Percentiles rank a stretch among this genome's conserved stretches.
These are phyloP conservation scores for Biscutella laevigata DNA, from an alignment of 441 rosid genomes.

Conservation along the genomic window DNA sequence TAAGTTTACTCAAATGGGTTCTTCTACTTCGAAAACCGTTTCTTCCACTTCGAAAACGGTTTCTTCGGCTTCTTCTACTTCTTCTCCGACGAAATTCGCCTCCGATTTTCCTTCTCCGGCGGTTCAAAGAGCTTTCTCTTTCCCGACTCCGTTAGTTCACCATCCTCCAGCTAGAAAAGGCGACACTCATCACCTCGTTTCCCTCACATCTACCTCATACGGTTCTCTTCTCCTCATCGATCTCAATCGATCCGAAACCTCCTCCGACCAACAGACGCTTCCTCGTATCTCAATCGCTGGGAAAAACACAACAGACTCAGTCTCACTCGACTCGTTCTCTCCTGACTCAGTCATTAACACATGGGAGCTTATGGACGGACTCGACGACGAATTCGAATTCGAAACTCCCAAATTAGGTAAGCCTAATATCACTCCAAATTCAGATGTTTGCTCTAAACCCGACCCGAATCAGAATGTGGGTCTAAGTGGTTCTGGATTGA, in stretches of 20 bases:
- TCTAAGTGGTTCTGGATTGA: slow-evolving; percentile 29
- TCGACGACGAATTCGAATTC: slow-evolving; percentile 48
- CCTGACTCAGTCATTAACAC: slow-evolving; percentile 87
- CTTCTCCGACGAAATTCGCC: slow-evolving; percentile 19
- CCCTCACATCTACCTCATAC: slow-evolving; percentile 71
- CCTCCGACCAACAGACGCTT: slow-evolving; percentile 25
- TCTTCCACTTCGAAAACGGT: slow-evolving; percentile 54
- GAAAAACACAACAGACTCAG: slow-evolving; percentile 19
- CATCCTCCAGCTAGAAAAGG: slow-evolving; percentile 79
- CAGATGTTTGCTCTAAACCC: slow-evolving; percentile 23
- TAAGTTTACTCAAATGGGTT: no score
- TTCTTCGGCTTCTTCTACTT: slow-evolving; percentile 38
- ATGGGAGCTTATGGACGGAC: slow-evolving; percentile 98
- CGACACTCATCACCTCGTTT: slow-evolving; percentile 81
- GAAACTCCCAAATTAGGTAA: slow-evolving; percentile 28
- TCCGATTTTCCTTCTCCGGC: slow-evolving; percentile 28
- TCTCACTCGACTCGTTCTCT: slow-evolving; percentile 27
- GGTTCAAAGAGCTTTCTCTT: slow-evolving; percentile 46
- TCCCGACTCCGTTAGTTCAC: slow-evolving; percentile 66
- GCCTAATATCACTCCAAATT: slow-evolving; percentile 17
- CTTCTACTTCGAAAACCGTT: slow-evolving; percentile 35
- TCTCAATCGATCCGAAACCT: slow-evolving; percentile 19
- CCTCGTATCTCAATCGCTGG: slow-evolving; percentile 18
- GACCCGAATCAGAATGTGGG: slow-evolving; percentile 23
- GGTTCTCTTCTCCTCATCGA: slow-evolving; percentile 66